Evolutionary conservation across 1,284 basidiomycete species (phyloP), one percentile per base, ranked within the genome.

Genomic region (Ceratobasidium theobromae): DNA sequence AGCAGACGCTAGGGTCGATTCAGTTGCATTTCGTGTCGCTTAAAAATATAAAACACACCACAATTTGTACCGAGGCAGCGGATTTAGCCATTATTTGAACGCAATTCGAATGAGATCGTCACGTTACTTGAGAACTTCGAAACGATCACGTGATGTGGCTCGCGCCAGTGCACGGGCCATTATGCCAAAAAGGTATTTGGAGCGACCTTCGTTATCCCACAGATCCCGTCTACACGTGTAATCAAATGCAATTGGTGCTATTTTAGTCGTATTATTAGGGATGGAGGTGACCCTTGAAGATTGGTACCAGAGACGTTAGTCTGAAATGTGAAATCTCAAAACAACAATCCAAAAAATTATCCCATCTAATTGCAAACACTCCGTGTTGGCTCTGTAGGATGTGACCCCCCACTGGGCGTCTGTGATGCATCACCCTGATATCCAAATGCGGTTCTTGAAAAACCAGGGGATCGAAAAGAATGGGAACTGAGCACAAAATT

Each of bases 1-100:
- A 98, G 81, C 58, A 98, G 82, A 74, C 95, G 89, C 93, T 92
- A 73, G 11, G 27, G 11, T 62, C 28, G 6, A 12, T 38, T 52
- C 25, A 49, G n/a, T 45, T 11, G 38, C 21, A 14, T 25, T 62
- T 18, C 21, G 35, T 16, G 28, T 48, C 9, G 51, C 53, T 49
- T 40, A 66, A 52, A 69, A 66, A 16, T 51, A 55, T 55, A 46
- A 21, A 55, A 79, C 84, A 68, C 75, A 89, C 87, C 72, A 89
- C 85, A 69, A 87, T 75, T 74, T 88, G 86, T 53, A 85, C 82
- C 73, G 77, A 82, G 48, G 81, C 79, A 65, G 80, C 75, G 27
- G 73, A 79, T 75, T 84, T 87, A 67, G 86, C 87, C 86, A 87
- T 88, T 49, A 57, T 67, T 32, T 27, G 28, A 45, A 41, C 25